These are phyloP conservation scores for Diaporthe citriasiana DNA, from an alignment of 2,329 filamentous ascomycete species.

Conservation along the genomic window DNA sequence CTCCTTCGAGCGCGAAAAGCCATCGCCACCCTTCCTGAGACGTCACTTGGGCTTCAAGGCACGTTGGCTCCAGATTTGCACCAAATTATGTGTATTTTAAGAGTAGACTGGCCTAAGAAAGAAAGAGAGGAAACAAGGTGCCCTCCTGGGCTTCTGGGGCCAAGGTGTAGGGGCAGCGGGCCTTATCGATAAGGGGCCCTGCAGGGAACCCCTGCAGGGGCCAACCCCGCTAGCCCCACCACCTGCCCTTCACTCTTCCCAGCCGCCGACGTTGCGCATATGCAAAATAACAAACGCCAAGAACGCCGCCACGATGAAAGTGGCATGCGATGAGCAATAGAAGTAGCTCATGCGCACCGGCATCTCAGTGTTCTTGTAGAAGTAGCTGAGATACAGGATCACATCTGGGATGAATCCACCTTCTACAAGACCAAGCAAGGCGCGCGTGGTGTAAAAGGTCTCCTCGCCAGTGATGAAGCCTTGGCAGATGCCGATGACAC, in stretches of 20 bases:
- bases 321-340: not conserved
- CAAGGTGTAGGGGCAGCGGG: no score
- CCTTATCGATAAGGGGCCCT: no score
- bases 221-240: no score
- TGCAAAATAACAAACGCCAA: not conserved
- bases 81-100: no score
- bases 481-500: not conserved
- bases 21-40: not conserved
- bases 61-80: no score
- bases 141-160: no score
- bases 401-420: not conserved
- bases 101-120: no score
- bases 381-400: not conserved
- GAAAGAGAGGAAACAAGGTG: no score
- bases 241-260: constrained; percentile 1
- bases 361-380: constrained; percentile 2
- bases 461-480: not conserved
- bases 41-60: no score
- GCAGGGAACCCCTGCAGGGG: no score
- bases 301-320: not conserved
- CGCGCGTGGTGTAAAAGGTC: not conserved
- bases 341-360: not conserved
- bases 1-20: not conserved
- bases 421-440: not conserved
- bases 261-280: not conserved